phyloP scores from a whole-genome alignment of 768 basidiomycete species.

The Termitomyces eurrhizus region DNA sequence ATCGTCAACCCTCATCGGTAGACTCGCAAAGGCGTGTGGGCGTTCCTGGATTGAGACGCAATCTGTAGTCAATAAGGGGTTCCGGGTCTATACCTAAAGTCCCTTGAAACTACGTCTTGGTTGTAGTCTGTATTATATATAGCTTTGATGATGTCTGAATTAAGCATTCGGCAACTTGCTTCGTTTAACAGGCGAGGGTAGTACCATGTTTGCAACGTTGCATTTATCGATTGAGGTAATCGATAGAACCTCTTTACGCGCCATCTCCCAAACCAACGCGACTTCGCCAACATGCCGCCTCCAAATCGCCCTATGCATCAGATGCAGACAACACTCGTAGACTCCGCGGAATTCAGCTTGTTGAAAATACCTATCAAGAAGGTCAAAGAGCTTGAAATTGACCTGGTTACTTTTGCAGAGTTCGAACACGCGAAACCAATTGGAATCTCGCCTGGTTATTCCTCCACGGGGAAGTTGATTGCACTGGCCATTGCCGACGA shows the following conservation, averaged over 20 bases:
- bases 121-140: background rate
- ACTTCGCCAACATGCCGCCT: constrained; percentile 10
- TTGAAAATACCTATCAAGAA: constrained; percentile 22
- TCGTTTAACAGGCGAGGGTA: background rate
- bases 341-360: constrained; percentile 21
- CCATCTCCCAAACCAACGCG: background rate
- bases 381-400: constrained; percentile 23
- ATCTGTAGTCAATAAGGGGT: constrained; percentile 8
- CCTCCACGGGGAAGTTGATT: constrained; percentile 34
- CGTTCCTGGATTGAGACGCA: constrained; percentile 17
- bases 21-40: constrained; percentile 20
- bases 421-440: constrained; percentile 37
- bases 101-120: background rate
- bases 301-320: constrained; percentile 10
- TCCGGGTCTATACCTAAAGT: constrained; percentile 6
- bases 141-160: background rate
- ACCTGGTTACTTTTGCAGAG: constrained; percentile 19
- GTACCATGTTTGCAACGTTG: background rate
- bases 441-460: constrained; percentile 51
- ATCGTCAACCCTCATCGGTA: constrained; percentile 27
- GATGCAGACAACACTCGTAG: no score
- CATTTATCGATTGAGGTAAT: background rate
- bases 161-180: background rate
- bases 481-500: constrained; percentile 44
- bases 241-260: background rate